A percentile compares a stretch with the other conserved stretches of the same genome.
Conservation (phyloP, 257 asterid species). For the Salvia rosmarinus region DNA sequence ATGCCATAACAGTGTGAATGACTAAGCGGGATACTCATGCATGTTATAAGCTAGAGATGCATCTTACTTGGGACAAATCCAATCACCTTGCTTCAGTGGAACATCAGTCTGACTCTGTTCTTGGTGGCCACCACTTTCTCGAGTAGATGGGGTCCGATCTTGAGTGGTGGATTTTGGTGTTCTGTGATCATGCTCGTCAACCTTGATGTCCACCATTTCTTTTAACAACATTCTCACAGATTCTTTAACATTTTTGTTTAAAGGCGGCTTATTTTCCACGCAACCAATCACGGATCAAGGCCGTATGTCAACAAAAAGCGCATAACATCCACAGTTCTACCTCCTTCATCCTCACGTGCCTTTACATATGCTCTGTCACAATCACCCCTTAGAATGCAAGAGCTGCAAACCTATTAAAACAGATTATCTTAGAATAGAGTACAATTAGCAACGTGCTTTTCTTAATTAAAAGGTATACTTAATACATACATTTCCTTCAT, state of each 20-base stretch:
- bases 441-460: not conserved
- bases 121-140: slow-evolving; percentile 38
- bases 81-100: slow-evolving; percentile 71
- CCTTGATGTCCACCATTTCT: slow-evolving; percentile 63
- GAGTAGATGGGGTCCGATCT: slow-evolving; percentile 36
- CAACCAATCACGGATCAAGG: slow-evolving; percentile 60
- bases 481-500: slow-evolving; percentile 83
- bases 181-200: slow-evolving; percentile 43
- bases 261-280: slow-evolving; percentile 72
- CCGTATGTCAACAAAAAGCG: slow-evolving; percentile 72
- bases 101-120: slow-evolving; percentile 42
- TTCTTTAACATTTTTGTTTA: slow-evolving; percentile 60
- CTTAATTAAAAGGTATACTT: not conserved
- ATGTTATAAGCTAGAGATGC: slow-evolving; percentile 4
- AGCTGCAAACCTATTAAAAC: slow-evolving; percentile 79
- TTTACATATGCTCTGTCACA: slow-evolving; percentile 82
- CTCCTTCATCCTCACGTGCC: slow-evolving; percentile 74
- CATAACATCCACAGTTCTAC: slow-evolving; percentile 87
- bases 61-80: slow-evolving; percentile 88
- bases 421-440: slow-evolving; percentile 23
- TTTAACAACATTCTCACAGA: slow-evolving; percentile 72
- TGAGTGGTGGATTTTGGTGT: slow-evolving; percentile 33
- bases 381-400: slow-evolving; percentile 83
- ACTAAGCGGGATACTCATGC: not conserved
- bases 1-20: not conserved